Evolutionary conservation across 2,329 filamentous ascomycete species (phyloP), one percentile per base, ranked within the genome.

Genomic region (Exophiala sp.): DNA sequence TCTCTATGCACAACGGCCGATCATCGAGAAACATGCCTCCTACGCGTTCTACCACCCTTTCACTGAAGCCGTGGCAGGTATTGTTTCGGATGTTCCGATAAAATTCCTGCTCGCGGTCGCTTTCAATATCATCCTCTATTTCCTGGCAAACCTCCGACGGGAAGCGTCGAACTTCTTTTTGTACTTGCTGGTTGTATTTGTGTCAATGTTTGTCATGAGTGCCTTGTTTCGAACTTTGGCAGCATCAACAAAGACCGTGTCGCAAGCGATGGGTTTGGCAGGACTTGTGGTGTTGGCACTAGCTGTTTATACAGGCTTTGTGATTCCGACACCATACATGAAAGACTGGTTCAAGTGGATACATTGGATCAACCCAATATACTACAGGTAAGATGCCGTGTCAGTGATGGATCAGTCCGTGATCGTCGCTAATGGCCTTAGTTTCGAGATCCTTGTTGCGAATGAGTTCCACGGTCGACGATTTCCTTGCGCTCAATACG

Each of bases 41-140:
- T 96, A 95, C 68, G 90, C 91, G 14, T 78, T 96, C 14, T 95
- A 96, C 65, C 91, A 95, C 65, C 90, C 91, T 0, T 91, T 87
- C 8, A 87, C 90, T 12, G 91, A 96, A 77, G 89, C 90, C n/a
- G 79, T 89, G 54, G 84, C 88, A 0, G 94, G 88, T 8, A 94
- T 95, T 86, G 71, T 96, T 29, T 87, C 83, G 59, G 91, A 96
- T 64, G 73, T 95, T 72, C 91, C 91, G 0, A 89, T 89, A 71
- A 95, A 94, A 70, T 71, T 95, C 7, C 35, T 71, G n/a, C 91
- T 91, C 63, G 73, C 82, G 1, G 78, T 95, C 59, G 72, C 82
- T 3, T 95, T 95, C 77, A 95, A 95, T 67, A 48, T 91, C 32
- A 78, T 83, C 1, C 72, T 96, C 2, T 96, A 96, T 73, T 96